phyloP scores from a whole-genome alignment of 140 eudicot genomes.

The Oenanthe javanica region DNA sequence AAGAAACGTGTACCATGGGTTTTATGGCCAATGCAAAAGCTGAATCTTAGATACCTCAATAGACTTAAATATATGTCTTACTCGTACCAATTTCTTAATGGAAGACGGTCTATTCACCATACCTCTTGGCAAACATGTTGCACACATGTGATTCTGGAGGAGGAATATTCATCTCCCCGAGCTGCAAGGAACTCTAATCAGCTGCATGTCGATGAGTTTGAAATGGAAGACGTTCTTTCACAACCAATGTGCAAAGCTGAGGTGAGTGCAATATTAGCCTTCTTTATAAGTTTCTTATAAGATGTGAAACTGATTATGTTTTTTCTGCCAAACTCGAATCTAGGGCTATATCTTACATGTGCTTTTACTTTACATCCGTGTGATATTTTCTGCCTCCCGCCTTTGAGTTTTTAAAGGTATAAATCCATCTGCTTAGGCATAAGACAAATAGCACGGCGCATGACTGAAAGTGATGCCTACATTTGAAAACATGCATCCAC shows the following conservation, averaged over 20 bases:
- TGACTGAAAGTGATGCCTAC: not conserved
- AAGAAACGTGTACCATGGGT: constrained; percentile 25
- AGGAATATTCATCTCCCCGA: constrained; percentile 32
- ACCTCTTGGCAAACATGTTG: constrained; percentile 35
- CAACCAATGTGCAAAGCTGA: constrained; percentile 42
- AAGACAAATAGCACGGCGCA: not conserved
- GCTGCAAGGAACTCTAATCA: constrained; percentile 30
- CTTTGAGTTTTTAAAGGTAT: not conserved
- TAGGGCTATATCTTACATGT: not conserved
- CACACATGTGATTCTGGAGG: constrained; percentile 44
- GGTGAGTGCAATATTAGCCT: constrained; percentile 26
- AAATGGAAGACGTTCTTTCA: constrained; percentile 25
- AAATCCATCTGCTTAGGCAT: not conserved
- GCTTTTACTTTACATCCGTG: not conserved
- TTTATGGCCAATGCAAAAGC: constrained; percentile 25
- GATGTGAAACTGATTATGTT: not conserved
- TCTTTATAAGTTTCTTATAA: not conserved
- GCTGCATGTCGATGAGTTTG: constrained; percentile 18
- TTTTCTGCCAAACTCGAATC: not conserved
- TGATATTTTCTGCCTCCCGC: not conserved
- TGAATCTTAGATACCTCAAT: constrained; percentile 10
- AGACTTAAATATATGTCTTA: constrained; percentile 17
- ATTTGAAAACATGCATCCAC: not conserved
- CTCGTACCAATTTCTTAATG: constrained; percentile 14
- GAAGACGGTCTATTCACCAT: constrained; percentile 22